Base-by-base conservation (phyloP, 495 filamentous ascomycete species). In the Lepraria neglecta region DNA sequence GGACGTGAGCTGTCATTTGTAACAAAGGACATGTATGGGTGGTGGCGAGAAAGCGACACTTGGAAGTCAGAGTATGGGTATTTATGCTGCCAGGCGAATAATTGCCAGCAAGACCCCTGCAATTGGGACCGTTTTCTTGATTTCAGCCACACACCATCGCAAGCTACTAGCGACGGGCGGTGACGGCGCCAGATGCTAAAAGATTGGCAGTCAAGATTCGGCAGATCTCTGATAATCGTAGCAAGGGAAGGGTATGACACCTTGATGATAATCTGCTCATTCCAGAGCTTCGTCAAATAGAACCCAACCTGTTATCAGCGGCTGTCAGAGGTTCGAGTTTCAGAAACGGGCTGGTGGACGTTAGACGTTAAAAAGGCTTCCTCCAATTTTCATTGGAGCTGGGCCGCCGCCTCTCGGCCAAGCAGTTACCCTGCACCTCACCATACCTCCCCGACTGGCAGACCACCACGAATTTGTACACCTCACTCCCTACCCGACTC, bases 21-120 rank as follows among this genome's bases (percentile, higher is more conserved):
- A 19, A 54, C 35, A 21, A 10, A 31, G 12, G 27, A n/a, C 31
- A 15, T 31, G 30, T 38, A 38, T 12, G 35, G 1, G 30, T 21
- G n/a, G 17, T 54, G 51, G 30, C 30, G 30, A 54, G 15, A 53
- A 53, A 11, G 28, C 28, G n/a, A 31, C 33, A 21, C 5, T 31
- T 33, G 48, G n/a, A 28, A 52, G 48, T 31, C 30, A 6, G 19
- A 7, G 30, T 28, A 33, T 6, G 50, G 50, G 50, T 53, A 31
- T 35, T 17, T 33, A 53, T 53, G 58, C 48, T 42, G 47, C 33
- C 33, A 43, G 3, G 35, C 51, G 38, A 51, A 33, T 30, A 50
- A 43, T 24, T 60, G 58, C 58, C 58, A 60, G 58, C 58, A 30
- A 53, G 58, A 60, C 48, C 58, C 58, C 58, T 60, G 58, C 54